Evolutionary conservation across 331 rosid genomes (phyloP), one percentile per base, ranked within the genome.

Genomic region (Cucumis variabilis): DNA sequence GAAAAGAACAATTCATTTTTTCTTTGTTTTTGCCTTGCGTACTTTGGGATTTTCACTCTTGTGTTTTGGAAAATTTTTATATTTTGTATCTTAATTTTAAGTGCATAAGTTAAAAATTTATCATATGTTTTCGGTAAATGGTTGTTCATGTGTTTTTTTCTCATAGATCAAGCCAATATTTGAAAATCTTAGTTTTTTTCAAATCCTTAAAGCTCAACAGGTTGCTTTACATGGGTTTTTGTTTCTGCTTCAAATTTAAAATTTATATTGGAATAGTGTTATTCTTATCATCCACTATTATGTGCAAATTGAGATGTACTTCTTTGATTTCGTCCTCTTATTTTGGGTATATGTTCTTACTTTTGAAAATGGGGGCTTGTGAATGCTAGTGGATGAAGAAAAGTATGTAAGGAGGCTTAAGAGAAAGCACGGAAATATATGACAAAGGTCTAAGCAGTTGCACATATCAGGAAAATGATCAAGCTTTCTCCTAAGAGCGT

Each of bases 371-470:
- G 33, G 63, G n/a, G 79, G 46, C 37, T 78, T 53, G 21, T 30
- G 30, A 60, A 82, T 82, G 71, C 86, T 95, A 94, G 98, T 96
- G 98, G 98, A 96, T 94, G 98, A 96, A 96, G 98, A 96, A 96
- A 96, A 92, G 98, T 19, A 95, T 33, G 37, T 94, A 98, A 94
- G 98, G 94, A 94, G 98, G 90, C 89, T 95, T 91, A 95, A 95
- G 95, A 95, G 98, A 89, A 94, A 96, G 96, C 98, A 98, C 94
- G 88, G 98, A 94, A 96, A 96, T 98, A 95, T 96, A 98, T 94
- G 98, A 86, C 98, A 96, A 87, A 92, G 98, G 89, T 96, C 98
- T 4, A 96, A 95, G 96, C 94, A 90, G 93, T n/a, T 44, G n/a
- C 25, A 17, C 62, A 23, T 41, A 24, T 24, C 25, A 46, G 48